Base-by-base conservation (phyloP, 2,329 filamentous ascomycete species). In the Fusarium nelsonii region DNA sequence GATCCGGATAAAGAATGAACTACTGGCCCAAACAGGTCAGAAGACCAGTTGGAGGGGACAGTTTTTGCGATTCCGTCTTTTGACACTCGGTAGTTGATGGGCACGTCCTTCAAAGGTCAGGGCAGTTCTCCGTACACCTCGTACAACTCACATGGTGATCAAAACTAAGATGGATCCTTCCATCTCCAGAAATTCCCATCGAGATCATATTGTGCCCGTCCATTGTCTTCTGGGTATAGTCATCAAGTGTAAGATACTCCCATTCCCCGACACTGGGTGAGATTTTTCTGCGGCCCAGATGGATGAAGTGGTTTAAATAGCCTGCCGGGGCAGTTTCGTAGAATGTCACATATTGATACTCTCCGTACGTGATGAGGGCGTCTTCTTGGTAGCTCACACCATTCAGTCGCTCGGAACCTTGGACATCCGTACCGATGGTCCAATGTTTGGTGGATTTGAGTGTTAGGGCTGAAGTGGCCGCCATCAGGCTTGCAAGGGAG, bases 371-470 rank as follows among this genome's bases (percentile, higher is more conserved):
- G 32, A 70, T 51, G n/a, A 70, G 63, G 1, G 28, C 67, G 2
- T 70, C 67, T 41, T 70, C 67, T 15, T 70, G 67, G 6, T 70
- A 70, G 34, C 67, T 70, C 4, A 70, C 67, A 4, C 67, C 67
- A 6, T 70, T 70, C 26, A 70, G 67, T 26, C 67, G 45, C 3
- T 70, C 33, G 1, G 67, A 62, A 4, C 67, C 67, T 37, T 70
- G 48, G 1, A 70, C 45, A 16, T 70, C 67, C 11, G 67, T 70
- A 5, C 63, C 67, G 1, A 70, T n/a, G 4, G 39, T 68, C 67
- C 67, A 70, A 1, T 63, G 54, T 4, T 51, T 53, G 6, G 46
- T 60, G 23, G 67, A 70, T 6, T 70, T 70, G 6, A 70, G 8
- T 5, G 30, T 54, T 4, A 68, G 10, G 8, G 63, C 50, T 16